Percentiles rank a stretch among this genome's conserved stretches.
These are phyloP conservation scores for Pythium apleroticum DNA, from an alignment of 352 stramenopile species.

Conservation along the genomic window DNA sequence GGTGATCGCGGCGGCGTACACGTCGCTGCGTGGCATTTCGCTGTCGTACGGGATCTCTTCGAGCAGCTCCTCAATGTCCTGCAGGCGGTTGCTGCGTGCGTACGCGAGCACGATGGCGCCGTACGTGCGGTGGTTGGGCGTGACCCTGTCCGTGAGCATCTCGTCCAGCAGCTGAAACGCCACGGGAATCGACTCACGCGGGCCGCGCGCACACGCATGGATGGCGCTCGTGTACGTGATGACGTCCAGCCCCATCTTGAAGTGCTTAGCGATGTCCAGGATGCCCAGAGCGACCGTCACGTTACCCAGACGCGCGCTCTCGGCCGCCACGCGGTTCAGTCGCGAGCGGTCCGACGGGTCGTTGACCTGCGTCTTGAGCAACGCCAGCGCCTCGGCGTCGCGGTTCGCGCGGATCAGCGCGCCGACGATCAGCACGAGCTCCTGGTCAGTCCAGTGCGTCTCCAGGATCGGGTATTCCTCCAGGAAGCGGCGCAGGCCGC, in stretches of 20 bases:
- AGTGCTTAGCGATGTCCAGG: conserved; percentile 69
- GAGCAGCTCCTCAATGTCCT: conserved; percentile 67
- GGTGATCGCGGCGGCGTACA: conserved; percentile 77
- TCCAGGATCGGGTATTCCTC: conserved; percentile 66
- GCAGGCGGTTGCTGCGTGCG: conserved; percentile 63
- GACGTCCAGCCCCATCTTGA: conserved; percentile 60
- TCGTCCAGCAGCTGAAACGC: conserved; percentile 75
- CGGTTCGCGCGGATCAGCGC: conserved; percentile 77
- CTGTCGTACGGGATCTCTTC: conserved; percentile 58
- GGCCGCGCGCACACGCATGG: conserved; percentile 68
- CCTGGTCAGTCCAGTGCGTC: conserved; percentile 61
- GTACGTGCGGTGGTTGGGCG: conserved; percentile 76
- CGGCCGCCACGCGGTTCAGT: conserved; percentile 67
- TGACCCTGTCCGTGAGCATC: conserved; percentile 59
- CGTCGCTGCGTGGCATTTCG: conserved; percentile 52
- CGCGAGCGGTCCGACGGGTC: conserved; percentile 42
- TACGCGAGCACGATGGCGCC: conserved; percentile 69
- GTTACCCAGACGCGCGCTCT: conserved; percentile 68
- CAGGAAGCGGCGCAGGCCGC: conserved; percentile 65
- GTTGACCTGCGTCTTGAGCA: conserved; percentile 62
- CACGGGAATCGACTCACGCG: conserved; percentile 42
- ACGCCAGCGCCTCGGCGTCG: conserved; percentile 47
- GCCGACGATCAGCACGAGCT: conserved; percentile 74
- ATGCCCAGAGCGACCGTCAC: conserved; percentile 62
- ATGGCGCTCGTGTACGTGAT: conserved; percentile 83